Conservation (phyloP, 805 yeast genomes). For the Lipomyces sp. region DNA sequence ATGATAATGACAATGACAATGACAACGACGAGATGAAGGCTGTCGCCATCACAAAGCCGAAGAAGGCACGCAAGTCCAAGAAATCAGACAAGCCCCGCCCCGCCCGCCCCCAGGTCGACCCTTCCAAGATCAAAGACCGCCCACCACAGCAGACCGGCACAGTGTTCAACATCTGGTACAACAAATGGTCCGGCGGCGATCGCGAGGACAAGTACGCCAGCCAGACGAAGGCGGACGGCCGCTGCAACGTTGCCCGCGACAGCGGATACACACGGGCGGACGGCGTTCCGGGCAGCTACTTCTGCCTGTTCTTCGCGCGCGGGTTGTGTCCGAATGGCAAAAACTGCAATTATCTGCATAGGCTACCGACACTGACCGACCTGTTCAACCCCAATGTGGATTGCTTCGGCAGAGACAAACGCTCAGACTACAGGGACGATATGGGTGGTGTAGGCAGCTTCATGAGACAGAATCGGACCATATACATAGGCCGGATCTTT, state of each 20-base stretch:
- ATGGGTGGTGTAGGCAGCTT: constrained; percentile 93
- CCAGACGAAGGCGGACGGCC: constrained; percentile 53
- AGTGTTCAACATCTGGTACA: constrained; percentile 81
- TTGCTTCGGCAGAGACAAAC: constrained; percentile 90
- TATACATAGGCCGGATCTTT: constrained; percentile 65
- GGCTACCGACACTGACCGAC: constrained; percentile 66
- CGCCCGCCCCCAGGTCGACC: constrained; percentile 74
- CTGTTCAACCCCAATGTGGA: constrained; percentile 62
- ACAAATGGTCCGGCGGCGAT: constrained; percentile 84
- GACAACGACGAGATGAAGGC: neutral
- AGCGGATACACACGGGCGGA: constrained; percentile 75
- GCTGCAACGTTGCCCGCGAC: constrained; percentile 60
- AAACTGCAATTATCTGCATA: constrained; percentile 71
- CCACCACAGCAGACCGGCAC: constrained; percentile 79
- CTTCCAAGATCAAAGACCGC: constrained; percentile 52
- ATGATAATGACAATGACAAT: neutral
- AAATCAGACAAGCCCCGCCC: constrained; percentile 38
- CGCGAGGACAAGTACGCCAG: constrained; percentile 38
- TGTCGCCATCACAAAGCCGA: neutral
- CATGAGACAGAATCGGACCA: constrained; percentile 61
- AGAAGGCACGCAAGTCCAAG: constrained; percentile 13
- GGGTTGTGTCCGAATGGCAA: constrained; percentile 77
- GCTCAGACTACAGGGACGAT: constrained; percentile 78
- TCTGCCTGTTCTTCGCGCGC: constrained; percentile 83
- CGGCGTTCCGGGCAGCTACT: constrained; percentile 45